Conservation (phyloP, 306 rosid species). For the Acacia confusa region DNA sequence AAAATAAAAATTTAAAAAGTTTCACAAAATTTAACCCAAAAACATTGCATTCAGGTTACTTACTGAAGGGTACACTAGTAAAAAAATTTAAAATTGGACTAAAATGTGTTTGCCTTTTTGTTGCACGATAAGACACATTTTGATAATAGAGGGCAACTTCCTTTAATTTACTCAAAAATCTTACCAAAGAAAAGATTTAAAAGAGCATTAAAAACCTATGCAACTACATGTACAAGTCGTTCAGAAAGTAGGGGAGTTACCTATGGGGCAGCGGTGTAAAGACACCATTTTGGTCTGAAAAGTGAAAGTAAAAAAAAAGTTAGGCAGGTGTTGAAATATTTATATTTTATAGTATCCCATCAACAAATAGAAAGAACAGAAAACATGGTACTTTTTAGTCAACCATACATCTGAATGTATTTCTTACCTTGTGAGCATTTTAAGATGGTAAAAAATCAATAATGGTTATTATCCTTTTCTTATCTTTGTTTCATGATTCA, state of each 20-base stretch:
- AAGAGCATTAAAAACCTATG: not conserved
- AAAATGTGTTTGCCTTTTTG: not conserved
- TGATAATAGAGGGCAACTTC: not conserved
- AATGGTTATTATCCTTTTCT: not conserved
- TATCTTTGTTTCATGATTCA: not conserved
- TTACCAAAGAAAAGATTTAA: not conserved
- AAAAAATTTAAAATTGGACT: not conserved
- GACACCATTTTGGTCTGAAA: too few relatives aligned
- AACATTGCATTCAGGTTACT: too few relatives aligned
- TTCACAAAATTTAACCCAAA: too few relatives aligned
- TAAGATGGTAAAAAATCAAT: not conserved
- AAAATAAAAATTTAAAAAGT: too few relatives aligned
- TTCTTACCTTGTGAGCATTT: not conserved
- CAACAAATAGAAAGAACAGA: conserved; percentile 12
- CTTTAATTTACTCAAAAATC: not conserved
- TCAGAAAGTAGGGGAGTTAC: conserved; percentile 25
- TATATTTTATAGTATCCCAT: not conserved
- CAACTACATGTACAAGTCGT: not conserved
- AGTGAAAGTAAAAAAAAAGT: too few relatives aligned
- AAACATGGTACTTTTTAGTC: not conserved
- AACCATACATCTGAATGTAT: too few relatives aligned
- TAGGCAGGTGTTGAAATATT: not conserved
- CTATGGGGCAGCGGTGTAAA: too few relatives aligned
- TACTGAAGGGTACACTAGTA: too few relatives aligned
- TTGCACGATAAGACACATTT: not conserved